Evolutionary conservation across 2,329 filamentous ascomycete genomes (phyloP).

Genomic region (Claviceps monticola): DNA sequence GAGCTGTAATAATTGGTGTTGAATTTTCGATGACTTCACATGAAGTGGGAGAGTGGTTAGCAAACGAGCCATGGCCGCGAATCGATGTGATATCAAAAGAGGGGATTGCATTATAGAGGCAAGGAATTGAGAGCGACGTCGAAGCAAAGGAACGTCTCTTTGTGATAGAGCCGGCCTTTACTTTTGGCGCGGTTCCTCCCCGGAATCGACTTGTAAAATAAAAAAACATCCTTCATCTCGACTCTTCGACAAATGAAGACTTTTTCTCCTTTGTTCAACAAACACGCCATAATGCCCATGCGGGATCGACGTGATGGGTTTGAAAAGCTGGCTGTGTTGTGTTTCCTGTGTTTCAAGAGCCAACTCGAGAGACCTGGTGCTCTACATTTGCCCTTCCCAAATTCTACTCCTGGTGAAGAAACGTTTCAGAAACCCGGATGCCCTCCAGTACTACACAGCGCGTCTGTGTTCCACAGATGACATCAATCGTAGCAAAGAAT

Average conservation of each 20-base stretch:
- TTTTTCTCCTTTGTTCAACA: conserved; percentile 13
- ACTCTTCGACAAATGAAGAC: conserved; percentile 20
- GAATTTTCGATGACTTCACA: conserved; percentile 15
- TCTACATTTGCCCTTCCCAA: not conserved
- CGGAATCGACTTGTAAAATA: conserved; percentile 29
- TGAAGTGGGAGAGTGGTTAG: conserved; percentile 14
- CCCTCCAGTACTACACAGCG: too few relatives aligned
- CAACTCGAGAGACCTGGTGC: not conserved
- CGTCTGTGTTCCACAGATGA: too few relatives aligned
- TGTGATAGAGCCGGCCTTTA: conserved; percentile 22
- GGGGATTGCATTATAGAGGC: conserved; percentile 27
- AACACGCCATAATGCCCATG: conserved; percentile 11
- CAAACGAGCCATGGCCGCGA: conserved; percentile 14
- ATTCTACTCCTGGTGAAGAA: too few relatives aligned
- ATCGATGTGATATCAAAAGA: conserved; percentile 21
- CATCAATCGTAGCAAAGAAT: too few relatives aligned
- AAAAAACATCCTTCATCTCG: conserved; percentile 29
- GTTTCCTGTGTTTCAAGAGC: not conserved
- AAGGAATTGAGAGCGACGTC: conserved; percentile 25
- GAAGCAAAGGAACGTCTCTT: conserved; percentile 17
- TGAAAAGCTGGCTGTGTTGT: not conserved
- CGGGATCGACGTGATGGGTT: conserved; percentile 7
- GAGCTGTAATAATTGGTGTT: conserved; percentile 19
- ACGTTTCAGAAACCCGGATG: too few relatives aligned
- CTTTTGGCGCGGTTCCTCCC: conserved; percentile 18